Base-by-base conservation (phyloP, 352 stramenopile species). In the Phytophthora ohioensis region DNA sequence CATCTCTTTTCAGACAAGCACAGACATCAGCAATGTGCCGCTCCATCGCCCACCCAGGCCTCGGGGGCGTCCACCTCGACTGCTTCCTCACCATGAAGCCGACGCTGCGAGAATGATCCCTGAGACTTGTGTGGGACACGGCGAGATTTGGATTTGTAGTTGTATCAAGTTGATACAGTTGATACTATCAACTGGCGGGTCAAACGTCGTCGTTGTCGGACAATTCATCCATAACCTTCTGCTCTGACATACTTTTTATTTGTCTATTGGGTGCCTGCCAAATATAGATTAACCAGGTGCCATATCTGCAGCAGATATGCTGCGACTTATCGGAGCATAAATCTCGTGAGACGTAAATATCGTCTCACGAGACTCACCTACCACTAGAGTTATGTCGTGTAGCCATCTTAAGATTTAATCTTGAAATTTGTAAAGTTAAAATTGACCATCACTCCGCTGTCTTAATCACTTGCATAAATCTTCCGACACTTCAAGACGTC, bases 1-100 rank as follows among this genome's bases (percentile, higher is more conserved):
- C 36, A 10, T 53, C 36, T 15, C 35, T 60, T 15, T 69, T 10
- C 34, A 74, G 54, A 52, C 67, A 74, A 21, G 17, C 46, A 61
- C 67, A 74, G 8, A 65, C 39, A 11, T 51, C 32, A 7, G 15
- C 39, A 12, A 69, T 27, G 12, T 52, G 21, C 2, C 32, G 48
- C 31, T 65, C 53, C 52, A 70, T 62, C 11, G 39, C 21, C 35
- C 43, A 31, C 13, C 30, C 39, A 42, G 47, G 39, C 12, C 47
- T 32, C 12, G 10, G 6, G 15, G 17, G 17, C 11, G 31, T n/a
- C 21, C 49, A 35, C 15, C 31, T 43, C 17, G 21, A 27, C 21
- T 27, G 21, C 21, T 27, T 27, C 21, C 21, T 27, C 21, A 15
- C 17, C 59, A 53, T 67, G 36, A 59, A 7, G 43, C 47, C 13